Percentiles rank a stretch among this genome's conserved stretches.
phyloP scores from a whole-genome alignment of 2,329 filamentous ascomycete genomes.

The Ceratocystis destructans region DNA sequence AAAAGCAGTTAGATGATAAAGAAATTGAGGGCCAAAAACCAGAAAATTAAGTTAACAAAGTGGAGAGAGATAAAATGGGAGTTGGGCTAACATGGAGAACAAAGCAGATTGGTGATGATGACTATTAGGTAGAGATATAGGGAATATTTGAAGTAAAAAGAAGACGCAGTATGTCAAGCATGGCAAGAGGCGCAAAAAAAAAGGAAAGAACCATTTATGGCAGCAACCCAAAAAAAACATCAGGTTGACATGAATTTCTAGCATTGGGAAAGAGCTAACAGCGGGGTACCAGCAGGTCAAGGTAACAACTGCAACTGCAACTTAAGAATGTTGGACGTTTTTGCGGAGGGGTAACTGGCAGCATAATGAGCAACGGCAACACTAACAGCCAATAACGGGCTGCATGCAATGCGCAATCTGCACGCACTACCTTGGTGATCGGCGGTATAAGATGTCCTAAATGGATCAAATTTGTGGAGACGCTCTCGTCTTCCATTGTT shows the following conservation, averaged over 20 bases:
- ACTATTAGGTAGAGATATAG: not conserved
- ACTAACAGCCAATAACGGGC: too few relatives aligned
- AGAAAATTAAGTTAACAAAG: not conserved
- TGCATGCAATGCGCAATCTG: too few relatives aligned
- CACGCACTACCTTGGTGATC: too few relatives aligned
- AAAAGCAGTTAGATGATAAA: not conserved
- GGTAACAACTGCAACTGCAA: not conserved
- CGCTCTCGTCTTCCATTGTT: too few relatives aligned
- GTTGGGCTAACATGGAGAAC: not conserved
- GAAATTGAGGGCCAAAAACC: not conserved
- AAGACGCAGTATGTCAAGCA: not conserved
- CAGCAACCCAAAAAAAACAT: not conserved
- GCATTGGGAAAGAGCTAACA: not conserved
- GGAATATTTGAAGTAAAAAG: not conserved
- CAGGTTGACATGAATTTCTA: not conserved
- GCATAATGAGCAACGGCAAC: not conserved
- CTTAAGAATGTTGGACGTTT: not conserved
- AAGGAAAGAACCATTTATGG: not conserved
- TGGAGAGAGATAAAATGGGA: not conserved
- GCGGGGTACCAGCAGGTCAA: conserved; percentile 1
- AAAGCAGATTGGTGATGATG: not conserved
- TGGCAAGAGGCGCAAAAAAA: not conserved
- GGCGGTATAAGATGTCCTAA: too few relatives aligned
- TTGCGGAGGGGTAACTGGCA: not conserved
- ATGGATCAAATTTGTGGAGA: too few relatives aligned